Percentiles rank a stretch among this genome's conserved stretches.
Conservation (phyloP, 73 alveolate genomes). For the Urostyla sp. region DNA sequence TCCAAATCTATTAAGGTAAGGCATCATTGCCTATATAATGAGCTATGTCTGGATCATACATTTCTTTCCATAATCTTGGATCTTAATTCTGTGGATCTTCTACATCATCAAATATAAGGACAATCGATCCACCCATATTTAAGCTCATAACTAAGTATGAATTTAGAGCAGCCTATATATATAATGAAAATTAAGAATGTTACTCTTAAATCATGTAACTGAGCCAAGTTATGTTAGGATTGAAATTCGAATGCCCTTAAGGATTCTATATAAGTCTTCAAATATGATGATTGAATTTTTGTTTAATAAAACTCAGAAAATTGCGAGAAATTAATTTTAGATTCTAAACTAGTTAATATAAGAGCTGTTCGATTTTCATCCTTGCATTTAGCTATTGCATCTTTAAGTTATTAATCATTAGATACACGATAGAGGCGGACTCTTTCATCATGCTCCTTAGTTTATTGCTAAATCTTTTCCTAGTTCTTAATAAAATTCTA, state of each 20-base stretch:
- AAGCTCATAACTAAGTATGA: too few relatives aligned
- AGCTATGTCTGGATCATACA: constrained; percentile 46
- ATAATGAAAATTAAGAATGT: too few relatives aligned
- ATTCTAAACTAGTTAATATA: constrained; percentile 15
- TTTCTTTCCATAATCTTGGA: constrained; percentile 30
- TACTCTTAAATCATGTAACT: too few relatives aligned
- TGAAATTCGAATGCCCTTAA: too few relatives aligned
- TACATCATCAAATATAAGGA: constrained; percentile 21
- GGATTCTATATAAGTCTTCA: too few relatives aligned
- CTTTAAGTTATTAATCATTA: not conserved
- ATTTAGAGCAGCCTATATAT: too few relatives aligned
- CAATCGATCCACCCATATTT: too few relatives aligned
- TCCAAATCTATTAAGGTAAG: constrained; percentile 3
- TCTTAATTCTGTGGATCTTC: not conserved
- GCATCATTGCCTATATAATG: not conserved
- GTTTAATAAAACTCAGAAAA: too few relatives aligned
- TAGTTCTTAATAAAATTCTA: not conserved
- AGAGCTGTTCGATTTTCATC: constrained; percentile 22
- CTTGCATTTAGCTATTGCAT: not conserved
- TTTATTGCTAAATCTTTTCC: not conserved
- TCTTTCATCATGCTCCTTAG: constrained; percentile 1
- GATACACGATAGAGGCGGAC: constrained; percentile 11
- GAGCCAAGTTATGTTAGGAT: too few relatives aligned
- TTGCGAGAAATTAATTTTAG: too few relatives aligned
- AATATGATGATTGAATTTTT: too few relatives aligned